Conservation (phyloP, 495 filamentous ascomycete species). For the Oleoguttula mirabilis region DNA sequence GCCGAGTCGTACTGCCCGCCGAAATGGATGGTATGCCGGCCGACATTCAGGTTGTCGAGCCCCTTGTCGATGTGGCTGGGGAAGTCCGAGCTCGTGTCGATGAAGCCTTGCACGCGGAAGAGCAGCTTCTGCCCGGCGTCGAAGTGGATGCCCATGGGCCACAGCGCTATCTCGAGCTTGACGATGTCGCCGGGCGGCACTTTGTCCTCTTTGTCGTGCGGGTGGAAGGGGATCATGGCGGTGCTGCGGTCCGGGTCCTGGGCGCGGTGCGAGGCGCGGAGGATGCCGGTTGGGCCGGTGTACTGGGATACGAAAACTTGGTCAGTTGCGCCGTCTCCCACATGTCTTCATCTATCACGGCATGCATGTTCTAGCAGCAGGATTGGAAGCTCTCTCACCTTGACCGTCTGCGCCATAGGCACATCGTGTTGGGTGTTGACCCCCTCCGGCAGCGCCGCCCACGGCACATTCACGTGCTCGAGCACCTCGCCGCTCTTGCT, state of each 20-base stretch:
- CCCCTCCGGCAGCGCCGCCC: conserved; percentile 19
- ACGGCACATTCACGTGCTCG: conserved; percentile 30
- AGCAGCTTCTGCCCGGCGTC: conserved; percentile 3
- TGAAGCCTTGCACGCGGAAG: neutral
- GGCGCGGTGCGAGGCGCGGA: conserved; percentile 30
- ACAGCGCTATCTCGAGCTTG: conserved; percentile 7
- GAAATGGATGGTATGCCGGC: conserved; percentile 1
- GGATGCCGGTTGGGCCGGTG: conserved; percentile 27
- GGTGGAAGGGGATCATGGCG: conserved; percentile 29
- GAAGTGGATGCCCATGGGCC: conserved; percentile 11
- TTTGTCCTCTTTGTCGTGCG: conserved; percentile 29
- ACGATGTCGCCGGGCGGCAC: conserved; percentile 23
- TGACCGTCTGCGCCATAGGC: too few species aligned
- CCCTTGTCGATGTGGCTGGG: conserved; percentile 1
- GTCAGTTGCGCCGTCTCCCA: too few species aligned
- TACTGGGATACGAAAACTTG: too few species aligned
- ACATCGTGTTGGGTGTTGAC: too few species aligned
- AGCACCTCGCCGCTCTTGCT: conserved; percentile 29
- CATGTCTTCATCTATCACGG: too few species aligned
- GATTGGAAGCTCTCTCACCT: too few species aligned
- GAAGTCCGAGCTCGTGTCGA: neutral
- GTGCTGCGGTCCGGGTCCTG: conserved; percentile 22
- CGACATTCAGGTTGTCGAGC: conserved; percentile 1
- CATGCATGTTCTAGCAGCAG: too few species aligned
- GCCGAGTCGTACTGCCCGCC: conserved; percentile 3